These are phyloP conservation scores for Leishmania gerbilli DNA, from an alignment of 208 protist genomes.

Conservation along the genomic window DNA sequence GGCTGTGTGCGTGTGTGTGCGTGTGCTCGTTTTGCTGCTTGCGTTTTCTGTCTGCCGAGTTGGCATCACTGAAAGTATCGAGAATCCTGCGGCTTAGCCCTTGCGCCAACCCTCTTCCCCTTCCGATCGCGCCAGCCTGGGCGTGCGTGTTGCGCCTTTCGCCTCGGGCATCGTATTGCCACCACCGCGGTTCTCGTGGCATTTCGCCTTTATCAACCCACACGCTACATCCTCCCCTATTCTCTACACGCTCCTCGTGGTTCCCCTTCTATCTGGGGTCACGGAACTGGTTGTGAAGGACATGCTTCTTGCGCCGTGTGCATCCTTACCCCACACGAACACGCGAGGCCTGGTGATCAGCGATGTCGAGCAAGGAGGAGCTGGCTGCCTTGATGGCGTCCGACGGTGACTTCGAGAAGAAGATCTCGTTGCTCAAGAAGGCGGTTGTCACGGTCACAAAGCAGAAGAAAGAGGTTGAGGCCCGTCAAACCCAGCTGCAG, in stretches of 20 bases:
- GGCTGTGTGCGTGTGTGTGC: background rate
- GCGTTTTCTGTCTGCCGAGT: background rate
- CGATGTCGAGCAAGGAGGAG: conserved; percentile 36
- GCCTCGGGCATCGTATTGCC: background rate
- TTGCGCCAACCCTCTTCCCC: background rate
- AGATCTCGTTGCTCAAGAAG: conserved; percentile 84
- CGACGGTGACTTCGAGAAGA: conserved; percentile 71
- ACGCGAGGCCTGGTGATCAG: background rate
- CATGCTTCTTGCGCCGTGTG: background rate
- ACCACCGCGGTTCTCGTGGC: background rate
- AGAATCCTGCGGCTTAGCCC: background rate
- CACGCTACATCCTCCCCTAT: background rate
- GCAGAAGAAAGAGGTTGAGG: conserved; percentile 79
- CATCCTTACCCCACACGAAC: background rate
- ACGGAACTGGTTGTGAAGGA: background rate
- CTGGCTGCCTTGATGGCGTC: conserved; percentile 76
- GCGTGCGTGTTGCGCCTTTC: background rate
- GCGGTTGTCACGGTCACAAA: conserved; percentile 81
- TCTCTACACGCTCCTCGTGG: background rate
- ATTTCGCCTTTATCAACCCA: background rate
- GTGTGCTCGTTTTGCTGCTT: background rate
- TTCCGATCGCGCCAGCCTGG: background rate
- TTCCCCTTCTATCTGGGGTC: background rate
- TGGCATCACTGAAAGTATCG: background rate
- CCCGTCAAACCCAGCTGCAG: conserved; percentile 50